Evolutionary conservation across 495 filamentous ascomycete genomes (phyloP), one percentile per base, ranked within the genome.

Genomic region (Bacidia gigantensis): DNA sequence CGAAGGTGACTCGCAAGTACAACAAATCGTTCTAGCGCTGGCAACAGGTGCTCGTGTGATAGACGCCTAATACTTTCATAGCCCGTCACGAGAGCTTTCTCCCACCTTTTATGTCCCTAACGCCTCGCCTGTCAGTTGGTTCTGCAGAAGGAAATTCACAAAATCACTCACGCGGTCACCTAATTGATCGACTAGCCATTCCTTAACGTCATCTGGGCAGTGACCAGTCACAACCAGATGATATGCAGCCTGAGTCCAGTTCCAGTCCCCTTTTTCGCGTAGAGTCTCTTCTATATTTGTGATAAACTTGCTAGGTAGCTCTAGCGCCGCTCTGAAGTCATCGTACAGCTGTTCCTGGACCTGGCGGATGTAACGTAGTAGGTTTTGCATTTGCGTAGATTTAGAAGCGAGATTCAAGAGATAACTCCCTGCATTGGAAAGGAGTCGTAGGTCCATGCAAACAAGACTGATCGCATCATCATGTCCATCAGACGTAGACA

Each of bases 61-160:
- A 95, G 69, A 45, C 79, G 73, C 20, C 86, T 79, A 10, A 98
- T 76, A 50, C 76, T 84, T 49, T 86, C 79, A 23, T 93, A 83
- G 3, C 87, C 88, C 26, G 71, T 74, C 2, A 76, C 72, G 18
- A 92, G 81, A 17, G 86, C 82, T 61, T 92, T 89, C 46, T 96
- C 88, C 92, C 92, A 98, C 51, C 92, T 76, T 65, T 95, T 96
- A 60, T 95, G 86, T 2, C 89, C 88, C 87, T 94, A 18, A 39
- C 10, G 32, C n/a, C n/a, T 39, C n/a, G 32, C 32, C 32, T 39
- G n/a, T 39, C 32, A 39, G n/a, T 45, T 67, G 50, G 69, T 53
- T 50, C 18, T 25, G 17, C 12, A 23, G n/a, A 26, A 40, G 26
- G 50, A 22, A 29, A 35, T n/a, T 25, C 11, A 41, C 21, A 17